Conservation (phyloP, 163 green algal genomes). For the Prototheca wickerhamii region DNA sequence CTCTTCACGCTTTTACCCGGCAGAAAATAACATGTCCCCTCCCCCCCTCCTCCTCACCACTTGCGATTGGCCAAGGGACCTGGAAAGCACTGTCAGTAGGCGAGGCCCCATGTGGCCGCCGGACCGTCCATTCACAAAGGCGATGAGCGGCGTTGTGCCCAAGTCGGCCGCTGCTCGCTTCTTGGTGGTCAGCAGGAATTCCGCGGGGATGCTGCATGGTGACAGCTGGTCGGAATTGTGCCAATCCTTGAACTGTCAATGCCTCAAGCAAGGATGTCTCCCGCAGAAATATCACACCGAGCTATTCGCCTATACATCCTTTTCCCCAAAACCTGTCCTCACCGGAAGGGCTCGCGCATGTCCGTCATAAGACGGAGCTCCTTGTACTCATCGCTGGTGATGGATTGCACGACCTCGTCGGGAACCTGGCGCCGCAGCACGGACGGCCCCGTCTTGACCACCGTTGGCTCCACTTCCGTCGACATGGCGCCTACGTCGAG, state of each 20-base stretch:
- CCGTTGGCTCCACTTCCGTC: no score
- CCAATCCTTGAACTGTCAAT: background rate
- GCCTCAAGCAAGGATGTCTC: no score
- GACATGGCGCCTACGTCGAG: no score
- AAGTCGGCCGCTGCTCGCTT: slow-evolving; percentile 17
- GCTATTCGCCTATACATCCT: no score
- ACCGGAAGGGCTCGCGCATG: slow-evolving; percentile 52
- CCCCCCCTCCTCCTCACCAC: slow-evolving; percentile 6
- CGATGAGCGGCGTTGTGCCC: slow-evolving; percentile 57
- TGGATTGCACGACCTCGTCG: slow-evolving; percentile 4
- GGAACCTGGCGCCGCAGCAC: slow-evolving; percentile 3
- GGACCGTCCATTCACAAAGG: slow-evolving; percentile 73
- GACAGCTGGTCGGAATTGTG: no score
- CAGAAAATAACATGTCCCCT: slow-evolving; percentile 13
- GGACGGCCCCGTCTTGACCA: no score
- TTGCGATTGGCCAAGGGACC: slow-evolving; percentile 26
- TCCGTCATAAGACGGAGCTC: slow-evolving; percentile 39
- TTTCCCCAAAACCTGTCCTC: background rate
- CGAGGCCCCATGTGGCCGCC: slow-evolving; percentile 54
- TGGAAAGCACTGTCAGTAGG: slow-evolving; percentile 38
- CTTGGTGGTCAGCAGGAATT: slow-evolving; percentile 38
- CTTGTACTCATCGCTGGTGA: slow-evolving; percentile 29
- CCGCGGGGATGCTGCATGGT: slow-evolving; percentile 35
- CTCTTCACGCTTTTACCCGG: no score
- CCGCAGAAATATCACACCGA: no score